Conservation (phyloP, 805 yeast species). For the Candida odintsovae region DNA sequence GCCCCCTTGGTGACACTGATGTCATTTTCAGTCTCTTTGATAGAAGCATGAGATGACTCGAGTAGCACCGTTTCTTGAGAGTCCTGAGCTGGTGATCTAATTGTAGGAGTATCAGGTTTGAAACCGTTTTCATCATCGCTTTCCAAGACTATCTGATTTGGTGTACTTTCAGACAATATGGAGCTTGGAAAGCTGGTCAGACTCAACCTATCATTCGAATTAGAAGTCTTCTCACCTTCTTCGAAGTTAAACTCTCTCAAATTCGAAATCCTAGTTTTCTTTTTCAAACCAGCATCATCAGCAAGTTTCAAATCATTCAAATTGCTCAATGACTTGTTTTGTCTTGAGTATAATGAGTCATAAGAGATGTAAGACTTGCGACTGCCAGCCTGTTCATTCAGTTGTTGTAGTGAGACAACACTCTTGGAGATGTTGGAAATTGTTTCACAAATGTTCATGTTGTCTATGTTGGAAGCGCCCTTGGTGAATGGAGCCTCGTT, state of each 20-base stretch:
- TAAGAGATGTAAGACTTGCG: slow-evolving; percentile 49
- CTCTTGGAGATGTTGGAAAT: slow-evolving; percentile 21
- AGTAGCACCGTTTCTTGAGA: background rate
- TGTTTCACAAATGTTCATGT: slow-evolving; percentile 23
- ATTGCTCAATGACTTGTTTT: background rate
- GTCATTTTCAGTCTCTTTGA: background rate
- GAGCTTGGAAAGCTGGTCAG: slow-evolving; percentile 13
- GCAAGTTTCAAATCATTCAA: background rate
- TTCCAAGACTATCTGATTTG: slow-evolving; percentile 3
- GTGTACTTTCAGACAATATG: slow-evolving; percentile 15
- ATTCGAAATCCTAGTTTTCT: slow-evolving; percentile 45
- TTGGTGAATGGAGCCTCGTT: background rate
- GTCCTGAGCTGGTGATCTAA: background rate
- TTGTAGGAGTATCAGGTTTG: background rate
- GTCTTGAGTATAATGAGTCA: slow-evolving; percentile 46
- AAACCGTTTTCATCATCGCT: background rate
- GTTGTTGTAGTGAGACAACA: slow-evolving; percentile 17
- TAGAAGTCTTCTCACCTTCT: background rate
- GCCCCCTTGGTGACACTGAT: background rate
- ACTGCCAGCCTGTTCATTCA: slow-evolving; percentile 4
- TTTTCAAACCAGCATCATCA: slow-evolving; percentile 28
- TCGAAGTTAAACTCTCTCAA: slow-evolving; percentile 41
- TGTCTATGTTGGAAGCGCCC: slow-evolving; percentile 20
- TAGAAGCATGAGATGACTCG: background rate
- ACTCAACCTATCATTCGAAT: slow-evolving; percentile 7